These are phyloP conservation scores for Saturnispora sanitii DNA, from an alignment of 805 yeast species.

Conservation along the genomic window DNA sequence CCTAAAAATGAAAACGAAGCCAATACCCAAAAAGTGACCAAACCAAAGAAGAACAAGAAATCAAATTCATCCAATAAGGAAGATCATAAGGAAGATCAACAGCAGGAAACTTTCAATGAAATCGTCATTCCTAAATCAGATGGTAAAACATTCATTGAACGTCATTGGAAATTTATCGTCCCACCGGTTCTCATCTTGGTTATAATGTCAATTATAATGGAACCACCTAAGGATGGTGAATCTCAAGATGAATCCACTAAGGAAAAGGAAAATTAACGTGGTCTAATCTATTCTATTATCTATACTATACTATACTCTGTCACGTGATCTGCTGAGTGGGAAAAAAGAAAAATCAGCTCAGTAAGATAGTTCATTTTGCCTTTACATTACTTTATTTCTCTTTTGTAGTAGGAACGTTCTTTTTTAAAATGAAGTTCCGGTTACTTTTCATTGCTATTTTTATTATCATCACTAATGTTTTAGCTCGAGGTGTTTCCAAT, in stretches of 20 bases:
- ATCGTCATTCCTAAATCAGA: conserved; percentile 1
- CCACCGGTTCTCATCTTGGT: conserved; percentile 29
- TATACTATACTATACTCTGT: background rate
- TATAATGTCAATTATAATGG: background rate
- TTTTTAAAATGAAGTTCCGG: background rate
- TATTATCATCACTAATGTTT: background rate
- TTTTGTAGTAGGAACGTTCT: too few relatives aligned
- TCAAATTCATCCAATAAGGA: background rate
- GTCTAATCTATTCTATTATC: background rate
- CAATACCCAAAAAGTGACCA: background rate
- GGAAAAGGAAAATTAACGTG: background rate
- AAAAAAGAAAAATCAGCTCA: background rate
- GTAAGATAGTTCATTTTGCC: background rate
- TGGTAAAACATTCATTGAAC: conserved; percentile 41
- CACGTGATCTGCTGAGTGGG: background rate
- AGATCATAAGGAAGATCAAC: too few relatives aligned
- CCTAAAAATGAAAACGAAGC: background rate
- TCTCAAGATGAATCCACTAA: background rate
- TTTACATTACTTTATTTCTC: background rate
- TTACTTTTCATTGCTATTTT: background rate
- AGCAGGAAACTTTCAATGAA: too few relatives aligned
- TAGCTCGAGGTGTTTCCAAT: conserved; percentile 26
- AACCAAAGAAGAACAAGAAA: background rate
- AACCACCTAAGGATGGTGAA: background rate
- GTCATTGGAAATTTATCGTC: conserved; percentile 53